Evolutionary conservation across 192 early-diverging fungal genomes (phyloP).

Genomic region (Entomortierella beljakovae): DNA sequence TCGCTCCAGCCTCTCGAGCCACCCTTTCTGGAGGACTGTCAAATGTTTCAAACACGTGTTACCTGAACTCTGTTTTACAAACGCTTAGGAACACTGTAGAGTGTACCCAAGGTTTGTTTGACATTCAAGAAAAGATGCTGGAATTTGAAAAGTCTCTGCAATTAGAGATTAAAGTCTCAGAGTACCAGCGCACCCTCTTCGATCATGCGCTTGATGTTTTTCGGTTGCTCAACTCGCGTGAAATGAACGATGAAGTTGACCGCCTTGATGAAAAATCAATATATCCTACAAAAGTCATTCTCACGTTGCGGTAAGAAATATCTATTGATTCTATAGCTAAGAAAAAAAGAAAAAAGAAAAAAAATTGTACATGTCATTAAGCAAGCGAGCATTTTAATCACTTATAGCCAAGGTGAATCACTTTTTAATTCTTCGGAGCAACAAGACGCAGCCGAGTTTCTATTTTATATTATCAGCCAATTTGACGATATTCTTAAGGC

Average conservation of each 20-base stretch:
- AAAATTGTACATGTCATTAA: neutral
- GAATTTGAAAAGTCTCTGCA: neutral
- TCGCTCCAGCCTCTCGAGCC: slow-evolving; percentile 8
- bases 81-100: slow-evolving; percentile 22
- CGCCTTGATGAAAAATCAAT: neutral
- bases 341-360: neutral
- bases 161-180: neutral
- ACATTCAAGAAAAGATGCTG: slow-evolving; percentile 19
- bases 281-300: slow-evolving; percentile 36
- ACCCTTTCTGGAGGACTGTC: slow-evolving; percentile 42
- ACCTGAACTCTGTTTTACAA: slow-evolving; percentile 46
- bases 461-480: slow-evolving; percentile 29
- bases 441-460: slow-evolving; percentile 49
- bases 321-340: neutral
- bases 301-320: slow-evolving; percentile 23
- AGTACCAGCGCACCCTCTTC: slow-evolving; percentile 29
- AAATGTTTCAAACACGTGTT: slow-evolving; percentile 42
- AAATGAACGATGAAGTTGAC: neutral
- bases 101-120: slow-evolving; percentile 12
- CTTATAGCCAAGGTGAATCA: slow-evolving; percentile 17
- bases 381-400: neutral
- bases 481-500: slow-evolving; percentile 40
- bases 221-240: slow-evolving; percentile 1
- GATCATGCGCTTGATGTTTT: slow-evolving; percentile 5
- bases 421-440: slow-evolving; percentile 43